Base-by-base conservation (phyloP, 2,329 filamentous ascomycete genomes). In the Didymella lethalis region DNA sequence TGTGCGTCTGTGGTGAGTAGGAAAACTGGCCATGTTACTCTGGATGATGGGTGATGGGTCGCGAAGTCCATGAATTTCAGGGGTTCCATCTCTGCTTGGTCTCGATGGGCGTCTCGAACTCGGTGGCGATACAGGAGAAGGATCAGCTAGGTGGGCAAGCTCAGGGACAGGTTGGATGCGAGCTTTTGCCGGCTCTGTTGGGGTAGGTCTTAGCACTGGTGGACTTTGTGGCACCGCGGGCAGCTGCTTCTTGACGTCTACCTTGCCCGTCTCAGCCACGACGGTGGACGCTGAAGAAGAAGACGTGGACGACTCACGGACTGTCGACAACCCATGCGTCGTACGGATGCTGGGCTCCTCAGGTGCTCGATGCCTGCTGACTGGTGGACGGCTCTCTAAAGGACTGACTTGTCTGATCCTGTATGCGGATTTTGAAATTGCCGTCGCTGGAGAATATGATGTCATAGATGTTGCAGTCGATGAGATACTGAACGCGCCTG, bases 381-480 rank as follows among this genome's bases (percentile, higher is more conserved):
- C 78, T 0, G 87, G 87, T 10, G 87, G 87, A 60, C 86, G 81
- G 49, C 80, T 85, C 59, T 83, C 76, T 47, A 82, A 79, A 46
- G 84, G 86, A 68, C 85, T 89, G 54, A 77, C 78, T 73, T 87
- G 85, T 65, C 82, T 82, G 57, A 75, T 70, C 66, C 83, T 82
- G n/a, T 80, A 74, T 48, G 79, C 77, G 26, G 56, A 61, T 56
- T 72, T 77, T 75, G 82, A 65, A 72, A 81, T 61, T 74, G 86
- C 77, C 4, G 89, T 75, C 3, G 86, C 84, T 3, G 90, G 89
- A 16, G 90, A 93, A 67, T 90, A 88, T 1, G 90, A 93, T 7
- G 88, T 90, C 63, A 90, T 88, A 10, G 90, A 93, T 4, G 90
- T 92, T 7, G 90, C 90, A 3, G 90, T 93, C 0, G 90, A 92